phyloP scores from a whole-genome alignment of 306 rosid genomes.

The Vigna trinervia region DNA sequence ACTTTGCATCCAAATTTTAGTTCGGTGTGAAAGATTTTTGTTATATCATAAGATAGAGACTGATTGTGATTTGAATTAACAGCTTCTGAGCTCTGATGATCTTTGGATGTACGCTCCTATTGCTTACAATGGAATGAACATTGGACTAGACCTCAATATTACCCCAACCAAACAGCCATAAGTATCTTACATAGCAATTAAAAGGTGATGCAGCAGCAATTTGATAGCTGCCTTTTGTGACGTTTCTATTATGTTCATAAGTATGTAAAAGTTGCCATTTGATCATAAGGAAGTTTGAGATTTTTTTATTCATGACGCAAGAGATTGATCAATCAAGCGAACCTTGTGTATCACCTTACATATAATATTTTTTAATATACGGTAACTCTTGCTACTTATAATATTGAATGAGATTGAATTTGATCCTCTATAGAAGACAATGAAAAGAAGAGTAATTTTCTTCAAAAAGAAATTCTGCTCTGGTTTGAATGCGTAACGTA shows the following conservation, averaged over 20 bases:
- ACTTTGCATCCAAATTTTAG: background rate
- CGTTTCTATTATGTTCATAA: conserved; percentile 32
- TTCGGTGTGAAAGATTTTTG: background rate
- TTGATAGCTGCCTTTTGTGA: conserved; percentile 20
- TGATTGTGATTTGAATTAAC: conserved; percentile 42
- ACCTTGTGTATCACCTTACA: conserved; percentile 30
- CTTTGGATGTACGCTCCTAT: conserved; percentile 96
- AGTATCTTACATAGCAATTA: conserved; percentile 11
- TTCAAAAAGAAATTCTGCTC: background rate
- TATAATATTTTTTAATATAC: too few relatives aligned
- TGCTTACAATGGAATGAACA: conserved; percentile 89
- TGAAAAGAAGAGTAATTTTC: background rate
- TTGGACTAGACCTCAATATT: conserved; percentile 71
- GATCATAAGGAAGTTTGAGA: conserved; percentile 19
- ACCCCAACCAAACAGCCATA: conserved; percentile 51
- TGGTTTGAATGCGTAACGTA: background rate
- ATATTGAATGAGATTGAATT: too few relatives aligned
- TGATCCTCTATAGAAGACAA: too few relatives aligned
- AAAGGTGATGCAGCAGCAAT: conserved; percentile 28
- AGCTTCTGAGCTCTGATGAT: conserved; percentile 91
- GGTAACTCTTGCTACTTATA: too few relatives aligned
- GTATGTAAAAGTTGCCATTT: conserved; percentile 26
- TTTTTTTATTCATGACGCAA: background rate
- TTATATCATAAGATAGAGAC: background rate
- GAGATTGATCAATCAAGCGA: conserved; percentile 28